Base-by-base conservation (phyloP, 208 protist species). In the Acanthamoeba culbertsoni region DNA sequence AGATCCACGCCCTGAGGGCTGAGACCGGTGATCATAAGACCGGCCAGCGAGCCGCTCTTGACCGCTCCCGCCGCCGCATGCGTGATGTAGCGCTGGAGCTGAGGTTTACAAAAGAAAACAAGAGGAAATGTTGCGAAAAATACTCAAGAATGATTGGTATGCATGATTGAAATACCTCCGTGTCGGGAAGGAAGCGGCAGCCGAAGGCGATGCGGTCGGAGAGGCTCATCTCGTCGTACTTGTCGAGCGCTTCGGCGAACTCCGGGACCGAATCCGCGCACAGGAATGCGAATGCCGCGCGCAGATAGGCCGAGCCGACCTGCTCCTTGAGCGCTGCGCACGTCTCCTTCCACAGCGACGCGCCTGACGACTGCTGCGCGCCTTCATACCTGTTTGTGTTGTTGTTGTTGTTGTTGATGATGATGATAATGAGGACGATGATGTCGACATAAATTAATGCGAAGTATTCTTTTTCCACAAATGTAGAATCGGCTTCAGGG, bases 21-120 rank as follows among this genome's bases (percentile, higher is more conserved):
- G 31, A 97, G 89, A 46, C 96, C 96, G 0, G 96, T 97, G 12
- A 97, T 63, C 33, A 96, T 31, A 10, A 97, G 71, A 7, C 96
- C 96, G 26, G 53, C 59, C 42, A 92, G 86, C 42, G 37, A 51
- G 1, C 86, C 86, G 28, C n/a, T 65, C 37, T 89, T 89, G 2
- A 89, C 55, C 40, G 79, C 79, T 0, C 46, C 33, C 31, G 46
- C 55, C 16, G 79, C 55, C 46, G 55, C 23, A 33, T 89, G 51
- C 35, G 53, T 89, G 46, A 73, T 51, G 53, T 88, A 93, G 26
- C 62, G 63, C 53, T 94, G 40, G 45, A 95, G 31, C 93, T 95
- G 55, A 23, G 62, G 3, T 16, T 8, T 26, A 4, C 23, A 37
- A 75, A 12, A 75, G 65, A 35, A 20, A 35, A 37, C 23, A 57